Evolutionary conservation across 2,329 filamentous ascomycete species (phyloP), one percentile per base, ranked within the genome.

Genomic region (Pseudocercospora vitis): DNA sequence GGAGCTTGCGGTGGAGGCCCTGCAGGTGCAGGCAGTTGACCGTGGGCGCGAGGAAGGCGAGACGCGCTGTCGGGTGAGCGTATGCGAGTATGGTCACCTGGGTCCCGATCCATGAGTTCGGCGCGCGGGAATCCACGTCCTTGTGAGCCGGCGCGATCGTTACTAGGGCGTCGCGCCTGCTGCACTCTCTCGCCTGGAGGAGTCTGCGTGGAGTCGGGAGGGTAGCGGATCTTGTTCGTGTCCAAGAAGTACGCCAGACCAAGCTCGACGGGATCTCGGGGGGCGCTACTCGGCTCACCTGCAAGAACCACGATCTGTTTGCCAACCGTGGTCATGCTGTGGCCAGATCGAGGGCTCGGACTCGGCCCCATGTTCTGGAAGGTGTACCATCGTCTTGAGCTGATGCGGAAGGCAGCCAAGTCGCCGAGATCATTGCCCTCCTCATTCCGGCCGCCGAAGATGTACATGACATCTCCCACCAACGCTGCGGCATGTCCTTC

Each of bases 351-450:
- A 26, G 94, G 86, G 2, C 91, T 96, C 0, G 94, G 94, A 1
- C 91, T 95, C 2, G 91, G 91, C 0, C 94, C 94, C 94, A 99
- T 99, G 68, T 99, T 99, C 68, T 99, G 94, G 73, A 99, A 99
- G 29, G 94, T 99, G 71, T 97, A 99, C 94, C 94, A 99, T 55
- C 94, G 84, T 60, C 89, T 85, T 8, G 91, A 91, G 0, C 87
- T 84, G 63, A 89, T 89, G 46, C 85, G 80, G 71, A 89, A 89
- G 7, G 94, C 94, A 2, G 94, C 92, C 37, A 99, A 79, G 71
- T 99, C 94, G 28, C 92, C 94, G 3, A 99, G 77, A 69, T 99
- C 94, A 23, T 86, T 83, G 1, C 94, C 94, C 63, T 97, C 91
- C 68, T 96, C 90, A 0, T 91, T 96, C 55, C 94, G 87, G 39